Evolutionary conservation across 768 basidiomycete species (phyloP).

Genomic region (Suillus clintonianus): DNA sequence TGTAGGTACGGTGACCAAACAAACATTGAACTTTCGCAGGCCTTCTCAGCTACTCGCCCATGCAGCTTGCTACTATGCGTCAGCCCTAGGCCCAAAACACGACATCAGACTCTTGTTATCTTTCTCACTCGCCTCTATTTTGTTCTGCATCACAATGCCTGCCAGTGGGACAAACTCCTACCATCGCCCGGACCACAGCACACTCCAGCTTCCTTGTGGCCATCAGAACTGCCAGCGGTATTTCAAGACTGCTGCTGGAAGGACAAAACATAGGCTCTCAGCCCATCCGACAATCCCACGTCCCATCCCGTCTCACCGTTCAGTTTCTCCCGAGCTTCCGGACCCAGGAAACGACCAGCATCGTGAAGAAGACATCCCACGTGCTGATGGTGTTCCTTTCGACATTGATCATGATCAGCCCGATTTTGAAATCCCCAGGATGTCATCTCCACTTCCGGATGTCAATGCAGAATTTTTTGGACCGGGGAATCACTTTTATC

Average conservation of each 20-base stretch:
- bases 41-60: background rate
- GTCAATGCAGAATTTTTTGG: constrained; percentile 2
- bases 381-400: background rate
- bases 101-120: too few species aligned
- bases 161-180: too few species aligned
- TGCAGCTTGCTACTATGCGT: background rate
- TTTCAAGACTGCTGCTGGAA: constrained; percentile 1
- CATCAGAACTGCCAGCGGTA: background rate
- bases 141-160: background rate
- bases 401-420: too few species aligned
- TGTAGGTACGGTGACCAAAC: background rate
- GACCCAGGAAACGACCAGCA: too few species aligned
- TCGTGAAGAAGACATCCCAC: too few species aligned
- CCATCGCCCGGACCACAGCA: background rate
- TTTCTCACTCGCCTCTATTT: too few species aligned
- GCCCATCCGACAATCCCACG: background rate
- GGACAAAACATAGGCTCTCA: background rate
- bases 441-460: background rate
- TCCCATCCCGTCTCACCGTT: too few species aligned
- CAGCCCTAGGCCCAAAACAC: background rate
- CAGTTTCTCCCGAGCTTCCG: too few species aligned
- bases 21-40: background rate
- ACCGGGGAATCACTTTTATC: background rate
- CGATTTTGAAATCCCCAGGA: too few species aligned
- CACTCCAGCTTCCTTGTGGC: background rate